These are phyloP conservation scores for Aspergillus floridensis DNA, from an alignment of 2,329 filamentous ascomycete genomes.

Conservation along the genomic window DNA sequence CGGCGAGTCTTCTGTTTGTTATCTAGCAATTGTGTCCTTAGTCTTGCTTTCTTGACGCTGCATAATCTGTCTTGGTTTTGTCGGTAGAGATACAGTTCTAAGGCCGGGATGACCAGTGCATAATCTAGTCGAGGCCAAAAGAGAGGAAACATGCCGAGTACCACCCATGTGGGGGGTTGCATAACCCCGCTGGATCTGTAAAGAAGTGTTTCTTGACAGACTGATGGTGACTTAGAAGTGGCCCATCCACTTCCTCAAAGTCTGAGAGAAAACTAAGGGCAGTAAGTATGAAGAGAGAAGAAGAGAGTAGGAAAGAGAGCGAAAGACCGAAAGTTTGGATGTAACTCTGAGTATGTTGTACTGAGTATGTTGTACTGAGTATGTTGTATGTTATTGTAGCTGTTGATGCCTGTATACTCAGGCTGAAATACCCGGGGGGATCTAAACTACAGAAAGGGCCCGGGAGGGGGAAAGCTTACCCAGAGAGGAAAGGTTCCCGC, in stretches of 20 bases:
- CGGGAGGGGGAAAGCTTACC: constrained; percentile 14
- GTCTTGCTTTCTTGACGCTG: not conserved
- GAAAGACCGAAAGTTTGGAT: not conserved
- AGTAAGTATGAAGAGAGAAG: not conserved
- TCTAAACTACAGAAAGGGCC: not conserved
- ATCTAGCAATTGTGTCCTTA: constrained; percentile 1
- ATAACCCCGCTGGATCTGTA: not conserved
- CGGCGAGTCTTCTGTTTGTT: not conserved
- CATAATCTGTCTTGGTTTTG: not conserved
- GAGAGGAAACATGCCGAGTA: not conserved
- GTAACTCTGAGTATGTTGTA: not conserved
- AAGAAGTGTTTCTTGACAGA: too few relatives aligned
- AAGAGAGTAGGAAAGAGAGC: not conserved
- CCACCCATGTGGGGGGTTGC: not conserved
- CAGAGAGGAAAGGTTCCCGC: constrained; percentile 23
- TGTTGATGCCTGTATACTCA: not conserved
- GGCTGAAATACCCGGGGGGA: not conserved
- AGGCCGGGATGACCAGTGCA: not conserved
- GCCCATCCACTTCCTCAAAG: too few relatives aligned
- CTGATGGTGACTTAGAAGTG: too few relatives aligned
- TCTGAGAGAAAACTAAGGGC: too few relatives aligned
- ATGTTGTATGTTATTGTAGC: not conserved
- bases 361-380: not conserved
- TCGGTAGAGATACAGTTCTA: not conserved
- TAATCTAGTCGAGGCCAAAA: not conserved